phyloP scores from a whole-genome alignment of 176 grass and related monocot species.

The Oryza meridionalis region DNA sequence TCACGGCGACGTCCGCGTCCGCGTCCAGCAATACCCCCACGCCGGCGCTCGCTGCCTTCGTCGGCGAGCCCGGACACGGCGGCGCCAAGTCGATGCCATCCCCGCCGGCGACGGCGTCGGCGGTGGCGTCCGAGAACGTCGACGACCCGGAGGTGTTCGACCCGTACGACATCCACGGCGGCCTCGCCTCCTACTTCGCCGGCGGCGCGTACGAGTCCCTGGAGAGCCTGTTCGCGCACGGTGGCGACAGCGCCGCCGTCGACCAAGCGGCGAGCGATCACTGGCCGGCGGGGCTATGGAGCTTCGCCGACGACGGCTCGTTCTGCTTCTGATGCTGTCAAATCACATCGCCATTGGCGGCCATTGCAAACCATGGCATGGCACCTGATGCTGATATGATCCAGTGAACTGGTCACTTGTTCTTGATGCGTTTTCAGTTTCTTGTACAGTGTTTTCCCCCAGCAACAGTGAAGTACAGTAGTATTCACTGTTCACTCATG shows the following conservation, averaged over 20 bases:
- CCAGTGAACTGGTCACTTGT: background rate
- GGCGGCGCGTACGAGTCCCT: background rate
- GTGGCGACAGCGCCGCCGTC: background rate
- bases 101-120: background rate
- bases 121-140: background rate
- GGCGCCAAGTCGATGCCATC: background rate
- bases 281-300: background rate
- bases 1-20: background rate
- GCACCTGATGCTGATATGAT: background rate
- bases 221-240: background rate
- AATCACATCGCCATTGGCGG: background rate
- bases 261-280: background rate
- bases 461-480: background rate
- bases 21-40: background rate
- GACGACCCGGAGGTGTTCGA: conserved; percentile 10
- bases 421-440: background rate
- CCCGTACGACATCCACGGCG: conserved; percentile 5
- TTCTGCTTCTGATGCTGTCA: background rate
- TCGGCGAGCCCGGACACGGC: background rate
- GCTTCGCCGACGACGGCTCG: conserved; percentile 5
- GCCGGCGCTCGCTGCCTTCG: background rate
- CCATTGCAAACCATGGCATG: background rate
- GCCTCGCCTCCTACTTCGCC: conserved; percentile 2
- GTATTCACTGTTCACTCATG: background rate
- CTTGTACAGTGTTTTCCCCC: background rate